Percentiles rank a stretch among this genome's conserved stretches.
Evolutionary conservation across 2,329 filamentous ascomycete genomes (phyloP).

Genomic region (Ceratocystis albifundus): DNA sequence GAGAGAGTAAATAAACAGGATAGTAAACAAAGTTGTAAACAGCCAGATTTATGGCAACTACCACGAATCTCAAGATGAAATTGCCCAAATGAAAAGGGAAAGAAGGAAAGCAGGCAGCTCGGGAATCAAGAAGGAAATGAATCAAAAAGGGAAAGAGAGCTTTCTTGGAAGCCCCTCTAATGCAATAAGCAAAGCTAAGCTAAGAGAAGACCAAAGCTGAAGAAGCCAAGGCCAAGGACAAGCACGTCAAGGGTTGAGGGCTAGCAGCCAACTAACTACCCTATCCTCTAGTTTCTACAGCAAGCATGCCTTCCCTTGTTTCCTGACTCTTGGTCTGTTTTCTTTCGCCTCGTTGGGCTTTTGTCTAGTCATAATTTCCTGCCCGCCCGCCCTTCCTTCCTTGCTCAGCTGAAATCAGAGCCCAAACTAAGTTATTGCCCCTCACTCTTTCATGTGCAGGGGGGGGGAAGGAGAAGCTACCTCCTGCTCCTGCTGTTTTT

Average conservation of each 20-base stretch:
- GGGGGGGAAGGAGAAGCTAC: neutral
- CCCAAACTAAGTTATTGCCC: constrained; percentile 1
- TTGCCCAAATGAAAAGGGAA: neutral
- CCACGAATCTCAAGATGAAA: neutral
- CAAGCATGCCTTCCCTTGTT: neutral
- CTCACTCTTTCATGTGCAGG: neutral
- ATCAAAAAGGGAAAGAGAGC: constrained; percentile 7
- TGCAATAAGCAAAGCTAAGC: constrained; percentile 10
- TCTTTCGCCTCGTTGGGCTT: neutral
- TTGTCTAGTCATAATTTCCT: neutral
- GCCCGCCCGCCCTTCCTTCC: neutral
- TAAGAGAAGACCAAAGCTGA: neutral
- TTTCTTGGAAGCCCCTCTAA: constrained; percentile 6
- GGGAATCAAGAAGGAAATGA: constrained; percentile 7
- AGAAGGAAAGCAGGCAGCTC: neutral
- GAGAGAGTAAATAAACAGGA: neutral
- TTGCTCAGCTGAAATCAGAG: constrained; percentile 5
- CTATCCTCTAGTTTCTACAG: neutral
- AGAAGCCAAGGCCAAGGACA: neutral
- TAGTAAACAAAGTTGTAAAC: constrained; percentile 9
- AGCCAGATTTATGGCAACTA: neutral
- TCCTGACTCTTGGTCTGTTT: neutral
- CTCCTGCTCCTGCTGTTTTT: neutral
- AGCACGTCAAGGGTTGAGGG: neutral
- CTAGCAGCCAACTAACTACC: neutral